phyloP scores from a whole-genome alignment of 192 early-diverging fungal species.

The Dimargaris cristalligena region DNA sequence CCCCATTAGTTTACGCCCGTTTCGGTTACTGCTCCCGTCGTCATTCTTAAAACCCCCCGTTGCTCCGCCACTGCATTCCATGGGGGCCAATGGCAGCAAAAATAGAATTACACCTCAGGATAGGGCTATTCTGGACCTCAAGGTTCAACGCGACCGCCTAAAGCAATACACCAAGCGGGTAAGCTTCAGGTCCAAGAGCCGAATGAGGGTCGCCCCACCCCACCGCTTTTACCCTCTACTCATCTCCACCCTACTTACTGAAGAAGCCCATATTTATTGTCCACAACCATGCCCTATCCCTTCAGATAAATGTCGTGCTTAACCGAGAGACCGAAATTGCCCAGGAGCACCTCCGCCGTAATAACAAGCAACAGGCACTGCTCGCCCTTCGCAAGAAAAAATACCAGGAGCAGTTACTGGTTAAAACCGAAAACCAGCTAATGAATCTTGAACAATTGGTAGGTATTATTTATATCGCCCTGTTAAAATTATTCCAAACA shows the following conservation, averaged over 20 bases:
- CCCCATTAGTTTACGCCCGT: too few relatives aligned
- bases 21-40: too few relatives aligned
- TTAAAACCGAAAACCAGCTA: constrained; percentile 74
- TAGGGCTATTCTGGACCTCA: constrained; percentile 86
- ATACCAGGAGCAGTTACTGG: constrained; percentile 78
- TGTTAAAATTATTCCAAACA: not conserved
- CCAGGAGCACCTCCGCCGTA: constrained; percentile 48
- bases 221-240: not conserved
- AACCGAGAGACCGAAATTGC: constrained; percentile 68
- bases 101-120: constrained; percentile 71
- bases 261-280: not conserved
- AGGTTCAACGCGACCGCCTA: constrained; percentile 87
- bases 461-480: not conserved
- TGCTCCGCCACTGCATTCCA: too few relatives aligned
- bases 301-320: constrained; percentile 58
- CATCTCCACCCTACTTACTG: constrained; percentile 8
- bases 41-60: too few relatives aligned
- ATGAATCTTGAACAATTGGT: constrained; percentile 80
- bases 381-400: constrained; percentile 91
- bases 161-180: constrained; percentile 84
- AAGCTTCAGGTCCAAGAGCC: constrained; percentile 10
- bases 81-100: constrained; percentile 34
- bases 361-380: constrained; percentile 67
- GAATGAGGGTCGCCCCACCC: not conserved
- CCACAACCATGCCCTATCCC: not conserved